phyloP scores from a whole-genome alignment of 2,329 filamentous ascomycete species.

The Cladosporium austrohemisphaericum region DNA sequence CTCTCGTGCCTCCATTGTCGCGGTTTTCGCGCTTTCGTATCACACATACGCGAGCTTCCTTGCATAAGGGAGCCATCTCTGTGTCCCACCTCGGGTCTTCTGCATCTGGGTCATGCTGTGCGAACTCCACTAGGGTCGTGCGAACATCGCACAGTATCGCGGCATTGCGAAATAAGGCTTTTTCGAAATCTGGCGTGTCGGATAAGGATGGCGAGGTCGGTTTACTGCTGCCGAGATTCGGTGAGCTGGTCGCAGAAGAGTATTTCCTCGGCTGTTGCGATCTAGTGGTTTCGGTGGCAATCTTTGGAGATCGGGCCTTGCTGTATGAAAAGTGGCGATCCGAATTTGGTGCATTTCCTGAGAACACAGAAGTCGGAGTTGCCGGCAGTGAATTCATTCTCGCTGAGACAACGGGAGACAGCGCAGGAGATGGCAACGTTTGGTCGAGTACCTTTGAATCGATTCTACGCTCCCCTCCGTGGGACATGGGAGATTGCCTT shows the following conservation, averaged over 20 bases:
- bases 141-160: constrained; percentile 45
- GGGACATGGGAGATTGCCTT: background rate
- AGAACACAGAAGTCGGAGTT: constrained; percentile 7
- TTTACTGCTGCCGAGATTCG: background rate
- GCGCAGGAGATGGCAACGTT: background rate
- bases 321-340: background rate
- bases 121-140: constrained; percentile 40
- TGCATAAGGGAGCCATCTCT: constrained; percentile 39
- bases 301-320: background rate
- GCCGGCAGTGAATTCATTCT: background rate
- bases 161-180: constrained; percentile 41
- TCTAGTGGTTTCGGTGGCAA: background rate
- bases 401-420: background rate
- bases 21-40: constrained; percentile 42
- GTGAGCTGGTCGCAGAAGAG: background rate
- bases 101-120: constrained; percentile 35
- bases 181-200: constrained; percentile 35
- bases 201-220: background rate
- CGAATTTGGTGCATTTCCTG: background rate
- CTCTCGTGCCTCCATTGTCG: constrained; percentile 33
- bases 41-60: constrained; percentile 40
- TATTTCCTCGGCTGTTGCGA: background rate
- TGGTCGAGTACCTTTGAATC: constrained; percentile 6
- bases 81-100: constrained; percentile 35
- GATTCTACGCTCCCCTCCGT: background rate